Conservation (phyloP, 2,329 filamentous ascomycete genomes). For the Fusarium continuum region DNA sequence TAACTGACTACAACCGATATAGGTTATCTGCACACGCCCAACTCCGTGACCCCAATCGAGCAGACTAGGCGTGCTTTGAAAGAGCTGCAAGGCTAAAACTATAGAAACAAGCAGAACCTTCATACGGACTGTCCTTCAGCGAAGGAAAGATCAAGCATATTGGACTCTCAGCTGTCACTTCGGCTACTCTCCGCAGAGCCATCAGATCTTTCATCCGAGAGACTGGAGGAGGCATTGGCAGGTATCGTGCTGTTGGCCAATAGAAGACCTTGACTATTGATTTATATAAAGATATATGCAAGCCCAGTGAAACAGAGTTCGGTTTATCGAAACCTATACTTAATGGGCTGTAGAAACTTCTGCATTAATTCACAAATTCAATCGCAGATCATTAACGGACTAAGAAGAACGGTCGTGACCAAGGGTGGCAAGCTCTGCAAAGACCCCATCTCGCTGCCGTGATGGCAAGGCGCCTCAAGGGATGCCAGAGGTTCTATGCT, state of each 20-base stretch:
- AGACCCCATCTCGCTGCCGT: no score
- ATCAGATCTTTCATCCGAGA: slow-evolving; percentile 68
- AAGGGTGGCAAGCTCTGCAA: no score
- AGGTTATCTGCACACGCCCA: slow-evolving; percentile 58
- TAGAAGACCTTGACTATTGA: neutral
- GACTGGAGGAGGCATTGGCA: no score
- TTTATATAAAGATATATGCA: neutral
- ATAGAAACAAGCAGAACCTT: neutral
- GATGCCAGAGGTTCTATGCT: no score
- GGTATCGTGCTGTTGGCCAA: neutral
- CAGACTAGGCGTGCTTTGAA: slow-evolving; percentile 59
- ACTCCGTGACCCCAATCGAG: slow-evolving; percentile 54
- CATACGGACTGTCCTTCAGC: slow-evolving; percentile 15
- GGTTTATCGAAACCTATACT: no score
- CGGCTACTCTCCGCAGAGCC: slow-evolving; percentile 60
- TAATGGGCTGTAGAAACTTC: no score
- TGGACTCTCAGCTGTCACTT: slow-evolving; percentile 59
- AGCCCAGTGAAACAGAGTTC: neutral
- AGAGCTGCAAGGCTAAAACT: slow-evolving; percentile 49
- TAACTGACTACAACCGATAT: neutral
- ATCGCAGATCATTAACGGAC: no score
- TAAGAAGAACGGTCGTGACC: no score
- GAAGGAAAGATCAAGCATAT: slow-evolving; percentile 65
- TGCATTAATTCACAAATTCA: no score
- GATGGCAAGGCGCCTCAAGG: no score